These are phyloP conservation scores for Ambrosia artemisiifolia DNA, from an alignment of 129 eudicot genomes.

Conservation along the genomic window DNA sequence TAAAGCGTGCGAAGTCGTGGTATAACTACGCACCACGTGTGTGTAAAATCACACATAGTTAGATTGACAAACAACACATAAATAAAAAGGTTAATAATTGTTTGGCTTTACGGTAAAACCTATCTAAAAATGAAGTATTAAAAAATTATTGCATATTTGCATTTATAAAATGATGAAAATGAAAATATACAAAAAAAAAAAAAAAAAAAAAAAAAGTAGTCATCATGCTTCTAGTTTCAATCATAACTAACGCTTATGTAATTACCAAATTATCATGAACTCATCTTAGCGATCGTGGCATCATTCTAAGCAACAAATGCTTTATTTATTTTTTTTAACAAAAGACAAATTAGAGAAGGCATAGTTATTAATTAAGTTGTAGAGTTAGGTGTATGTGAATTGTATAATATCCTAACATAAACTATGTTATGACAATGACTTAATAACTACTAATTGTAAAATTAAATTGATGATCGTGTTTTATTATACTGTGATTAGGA, in stretches of 20 bases:
- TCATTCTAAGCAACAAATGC: neutral
- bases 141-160: no score
- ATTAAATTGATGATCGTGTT: neutral
- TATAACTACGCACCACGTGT: no score
- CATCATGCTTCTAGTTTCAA: neutral
- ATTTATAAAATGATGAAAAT: no score
- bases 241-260: neutral
- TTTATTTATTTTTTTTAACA: neutral
- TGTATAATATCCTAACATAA: neutral
- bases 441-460: constrained; percentile 1
- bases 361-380: neutral
- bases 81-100: no score
- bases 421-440: constrained; percentile 21
- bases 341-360: neutral
- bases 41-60: no score
- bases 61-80: no score
- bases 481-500: constrained; percentile 8
- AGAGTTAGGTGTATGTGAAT: constrained; percentile 11
- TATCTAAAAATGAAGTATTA: no score
- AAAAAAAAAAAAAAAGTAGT: no score
- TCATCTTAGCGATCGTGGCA: neutral
- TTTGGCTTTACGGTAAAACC: no score
- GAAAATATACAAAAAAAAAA: no score
- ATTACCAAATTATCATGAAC: no score
- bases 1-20: no score